Conservation (phyloP, 768 basidiomycete genomes). For the Agaricus subrufescens region DNA sequence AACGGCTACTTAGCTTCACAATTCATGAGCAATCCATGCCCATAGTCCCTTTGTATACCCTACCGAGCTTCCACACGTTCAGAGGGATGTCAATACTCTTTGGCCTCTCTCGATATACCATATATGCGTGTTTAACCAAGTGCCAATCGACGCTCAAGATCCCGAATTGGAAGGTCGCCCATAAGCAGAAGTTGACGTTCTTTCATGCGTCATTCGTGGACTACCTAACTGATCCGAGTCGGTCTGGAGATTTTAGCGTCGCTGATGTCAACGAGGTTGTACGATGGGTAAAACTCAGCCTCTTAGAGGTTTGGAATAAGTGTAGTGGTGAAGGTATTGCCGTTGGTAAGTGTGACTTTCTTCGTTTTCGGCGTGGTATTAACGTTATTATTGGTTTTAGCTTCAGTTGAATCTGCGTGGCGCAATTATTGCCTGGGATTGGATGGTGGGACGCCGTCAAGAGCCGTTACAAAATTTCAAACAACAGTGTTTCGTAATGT, state of each 20-base stretch:
- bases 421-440: no score
- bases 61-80: not conserved
- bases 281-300: not conserved
- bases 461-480: no score
- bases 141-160: not conserved
- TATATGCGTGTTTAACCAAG: not conserved
- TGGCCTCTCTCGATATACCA: not conserved
- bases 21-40: not conserved
- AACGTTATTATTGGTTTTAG: no score
- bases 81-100: not conserved
- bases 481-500: no score
- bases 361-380: no score
- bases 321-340: no score
- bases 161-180: not conserved
- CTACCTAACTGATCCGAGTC: not conserved
- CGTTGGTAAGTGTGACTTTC: no score
- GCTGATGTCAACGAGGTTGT: not conserved
- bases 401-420: no score
- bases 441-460: no score
- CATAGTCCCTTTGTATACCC: not conserved
- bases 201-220: constrained; percentile 33
- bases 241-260: constrained; percentile 8
- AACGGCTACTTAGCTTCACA: no score
- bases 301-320: not conserved
- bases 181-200: not conserved